Conservation (phyloP, 2,329 filamentous ascomycete species). For the Dothistroma pini region DNA sequence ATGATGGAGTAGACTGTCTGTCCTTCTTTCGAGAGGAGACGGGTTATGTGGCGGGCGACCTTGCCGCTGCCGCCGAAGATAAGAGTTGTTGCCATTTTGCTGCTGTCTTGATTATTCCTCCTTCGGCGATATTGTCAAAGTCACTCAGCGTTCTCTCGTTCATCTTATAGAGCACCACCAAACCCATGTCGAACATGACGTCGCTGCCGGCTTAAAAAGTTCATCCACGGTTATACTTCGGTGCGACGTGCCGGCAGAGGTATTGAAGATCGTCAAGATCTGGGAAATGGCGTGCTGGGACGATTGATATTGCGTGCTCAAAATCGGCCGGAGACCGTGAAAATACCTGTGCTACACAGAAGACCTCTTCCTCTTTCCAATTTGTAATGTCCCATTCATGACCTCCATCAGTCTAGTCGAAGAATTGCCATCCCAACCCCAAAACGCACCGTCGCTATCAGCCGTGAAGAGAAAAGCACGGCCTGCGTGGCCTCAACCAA, state of each 20-base stretch:
- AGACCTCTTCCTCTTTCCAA: not conserved
- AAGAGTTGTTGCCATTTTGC: conserved; percentile 25
- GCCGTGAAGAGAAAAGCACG: not conserved
- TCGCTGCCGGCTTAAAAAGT: not conserved
- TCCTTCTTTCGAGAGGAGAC: conserved; percentile 26
- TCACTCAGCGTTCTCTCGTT: not conserved
- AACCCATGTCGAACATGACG: not conserved
- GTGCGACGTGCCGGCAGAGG: not conserved
- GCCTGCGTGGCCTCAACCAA: not conserved
- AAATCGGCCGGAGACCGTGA: not conserved
- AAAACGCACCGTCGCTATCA: not conserved
- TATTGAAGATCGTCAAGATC: not conserved
- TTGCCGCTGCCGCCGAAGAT: conserved; percentile 39
- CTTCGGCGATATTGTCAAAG: not conserved
- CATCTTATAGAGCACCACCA: not conserved
- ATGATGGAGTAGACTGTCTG: conserved; percentile 36
- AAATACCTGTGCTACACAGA: not conserved
- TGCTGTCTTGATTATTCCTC: not conserved
- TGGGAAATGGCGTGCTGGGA: conserved; percentile 5
- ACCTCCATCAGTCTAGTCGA: not conserved
- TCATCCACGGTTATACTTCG: not conserved
- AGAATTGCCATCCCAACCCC: not conserved
- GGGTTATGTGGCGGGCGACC: conserved; percentile 36
- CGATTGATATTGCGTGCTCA: conserved; percentile 3
- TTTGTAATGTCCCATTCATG: not conserved